phyloP scores from a whole-genome alignment of 371 early-diverging fungal species.

The Saksenaea vasiformis region DNA sequence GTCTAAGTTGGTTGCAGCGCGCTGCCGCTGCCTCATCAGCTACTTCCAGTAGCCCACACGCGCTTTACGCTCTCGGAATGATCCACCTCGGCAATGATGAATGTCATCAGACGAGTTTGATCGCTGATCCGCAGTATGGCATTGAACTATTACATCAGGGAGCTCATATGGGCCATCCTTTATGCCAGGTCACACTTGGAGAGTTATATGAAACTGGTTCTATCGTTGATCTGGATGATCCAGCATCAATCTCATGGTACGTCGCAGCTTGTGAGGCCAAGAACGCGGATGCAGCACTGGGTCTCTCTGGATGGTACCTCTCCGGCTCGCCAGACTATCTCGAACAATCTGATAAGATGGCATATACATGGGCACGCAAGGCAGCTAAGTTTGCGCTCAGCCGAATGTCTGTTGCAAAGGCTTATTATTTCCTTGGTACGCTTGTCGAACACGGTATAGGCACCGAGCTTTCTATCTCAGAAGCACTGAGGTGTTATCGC shows the following conservation, averaged over 20 bases:
- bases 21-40: constrained; percentile 86
- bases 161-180: constrained; percentile 88
- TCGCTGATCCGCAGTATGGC: constrained; percentile 82
- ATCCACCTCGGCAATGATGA: constrained; percentile 75
- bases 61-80: constrained; percentile 86
- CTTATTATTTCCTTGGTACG: constrained; percentile 78
- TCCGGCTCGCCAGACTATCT: constrained; percentile 75
- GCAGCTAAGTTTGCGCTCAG: constrained; percentile 54
- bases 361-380: constrained; percentile 86
- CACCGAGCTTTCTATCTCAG: constrained; percentile 15
- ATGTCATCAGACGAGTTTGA: constrained; percentile 65
- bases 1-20: constrained; percentile 89
- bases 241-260: constrained; percentile 93
- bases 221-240: constrained; percentile 78
- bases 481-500: constrained; percentile 70
- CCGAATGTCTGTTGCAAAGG: constrained; percentile 58
- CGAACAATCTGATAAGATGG: constrained; percentile 75
- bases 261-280: constrained; percentile 83
- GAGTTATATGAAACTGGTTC: constrained; percentile 92
- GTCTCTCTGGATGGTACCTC: constrained; percentile 86
- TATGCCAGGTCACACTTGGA: constrained; percentile 90
- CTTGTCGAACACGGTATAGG: constrained; percentile 77
- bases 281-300: constrained; percentile 79
- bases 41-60: constrained; percentile 69
- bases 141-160: constrained; percentile 86